Evolutionary conservation across 192 early-diverging fungal genomes (phyloP), one percentile per base, ranked within the genome.

Genomic region (Podila clonocystis): DNA sequence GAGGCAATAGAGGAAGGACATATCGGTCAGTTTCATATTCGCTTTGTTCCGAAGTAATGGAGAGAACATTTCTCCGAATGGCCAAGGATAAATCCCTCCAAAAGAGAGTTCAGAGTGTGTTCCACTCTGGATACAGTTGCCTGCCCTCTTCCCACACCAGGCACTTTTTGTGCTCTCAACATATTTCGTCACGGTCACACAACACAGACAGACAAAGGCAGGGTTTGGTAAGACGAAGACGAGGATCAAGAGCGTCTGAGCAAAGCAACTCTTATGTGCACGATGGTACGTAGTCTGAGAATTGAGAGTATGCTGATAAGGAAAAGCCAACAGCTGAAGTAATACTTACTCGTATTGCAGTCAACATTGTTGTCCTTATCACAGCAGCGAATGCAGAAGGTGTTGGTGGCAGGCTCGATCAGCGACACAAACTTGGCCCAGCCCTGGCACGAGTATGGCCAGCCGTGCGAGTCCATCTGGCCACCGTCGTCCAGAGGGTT

Each of bases 381-480:
- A 33, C 83, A 86, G 63, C 82, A 82, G 26, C 85, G 75, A 58
- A 87, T 73, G 75, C 83, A 84, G 62, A 72, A 87, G 19, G 76
- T 84, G 62, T 78, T 75, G 60, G 77, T 67, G 36, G 72, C 61
- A n/a, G 85, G 83, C 65, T 84, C 85, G 63, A 86, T 72, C 68
- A 86, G 58, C 24, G 79, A 84, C 38, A 84, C 80, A 73, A 87
- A 87, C 70, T 84, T 76, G 20, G 62, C 66, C 63, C 68, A 87
- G 8, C 75, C 79, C n/a, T 74, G 57, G 64, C 85, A 86, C 50
- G 72, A 70, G 67, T 80, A 78, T 50, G 75, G 75, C 75, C 85
- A 75, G 30, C 79, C 75, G 41, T 78, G 75, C 1, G 75, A 80
- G 48, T 80, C 82, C 66, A 74, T 78, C 65, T 77, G 82, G 57